A percentile compares a stretch with the other conserved stretches of the same genome.
Evolutionary conservation across 208 protist species (phyloP).

Genomic region (Novymonas esmeraldas): DNA sequence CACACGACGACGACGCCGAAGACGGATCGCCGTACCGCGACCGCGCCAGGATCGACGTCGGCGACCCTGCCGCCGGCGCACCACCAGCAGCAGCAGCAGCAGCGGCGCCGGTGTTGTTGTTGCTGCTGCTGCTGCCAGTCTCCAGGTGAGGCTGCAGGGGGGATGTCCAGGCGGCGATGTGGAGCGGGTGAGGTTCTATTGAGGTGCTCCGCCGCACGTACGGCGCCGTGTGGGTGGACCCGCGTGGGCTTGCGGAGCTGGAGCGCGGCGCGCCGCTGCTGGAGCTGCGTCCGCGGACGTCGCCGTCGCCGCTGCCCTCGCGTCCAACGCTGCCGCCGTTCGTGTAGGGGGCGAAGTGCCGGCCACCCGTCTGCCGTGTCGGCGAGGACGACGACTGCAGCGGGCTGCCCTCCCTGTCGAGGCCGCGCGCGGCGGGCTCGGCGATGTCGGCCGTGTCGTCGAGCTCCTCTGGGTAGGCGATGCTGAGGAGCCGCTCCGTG

Average conservation of each 20-base stretch:
- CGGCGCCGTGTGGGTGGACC: constrained; percentile 30
- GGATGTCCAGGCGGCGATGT: neutral
- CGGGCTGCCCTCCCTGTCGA: neutral
- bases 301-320: constrained; percentile 4
- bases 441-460: no score
- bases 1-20: neutral
- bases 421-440: neutral
- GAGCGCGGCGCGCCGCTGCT: constrained; percentile 8
- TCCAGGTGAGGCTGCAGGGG: neutral
- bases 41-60: neutral
- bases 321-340: neutral
- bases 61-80: neutral
- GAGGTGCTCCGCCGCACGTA: constrained; percentile 37
- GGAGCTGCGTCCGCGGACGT: neutral
- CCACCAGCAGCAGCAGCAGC: neutral
- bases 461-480: constrained; percentile 37
- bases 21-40: constrained; percentile 1
- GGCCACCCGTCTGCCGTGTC: no score
- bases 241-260: constrained; percentile 9
- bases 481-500: constrained; percentile 47
- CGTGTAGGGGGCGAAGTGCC: no score
- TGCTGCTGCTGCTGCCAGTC: neutral
- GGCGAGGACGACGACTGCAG: no score
- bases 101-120: neutral
- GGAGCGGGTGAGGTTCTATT: constrained; percentile 4